Evolutionary conservation across 2,329 filamentous ascomycete genomes (phyloP), one percentile per base, ranked within the genome.

Genomic region (Lasiodiplodia sp.): DNA sequence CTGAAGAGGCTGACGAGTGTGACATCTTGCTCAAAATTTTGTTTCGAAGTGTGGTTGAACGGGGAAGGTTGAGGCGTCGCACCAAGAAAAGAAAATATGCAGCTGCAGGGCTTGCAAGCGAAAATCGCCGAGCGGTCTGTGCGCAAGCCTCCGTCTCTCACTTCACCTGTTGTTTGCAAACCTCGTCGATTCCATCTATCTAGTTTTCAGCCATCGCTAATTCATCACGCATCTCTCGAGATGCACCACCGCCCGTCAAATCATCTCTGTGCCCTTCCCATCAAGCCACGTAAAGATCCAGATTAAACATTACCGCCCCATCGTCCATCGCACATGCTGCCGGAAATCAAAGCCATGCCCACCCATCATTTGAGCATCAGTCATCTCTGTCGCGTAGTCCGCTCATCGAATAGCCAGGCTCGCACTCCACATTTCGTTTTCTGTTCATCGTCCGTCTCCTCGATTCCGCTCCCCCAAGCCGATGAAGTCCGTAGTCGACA

Each of bases 401-500:
- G 6, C 18, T 6, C 44, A 11, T 21, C 18, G 18, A 7, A 10
- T 11, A 21, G 7, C 44, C 18, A 47, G n/a, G 11, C 3, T 16
- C 38, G 38, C 4, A 5, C 4, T 40, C 38, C 38, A 40, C 2
- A 16, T 16, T 40, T 40, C 38, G 1, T 2, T 18, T 18, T 18
- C 16, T 44, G 1, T 25, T n/a, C 28, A 7, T 34, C 31, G 31
- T 34, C 31, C 8, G 31, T 34, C 31, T 34, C 31, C 31, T 34
- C 31, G 8, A 34, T 34, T 10, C 31, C 31, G 31, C 31, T 34
- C 7, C 8, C 31, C 31, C 8, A 10, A 34, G 31, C 31, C 4
- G 81, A 79, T 97, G 92, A 66, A 97, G 83, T 73, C 89, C 90
- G 80, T 97, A 96, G 74, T 94, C 88, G 56, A 88, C 85, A 53